These are phyloP conservation scores for Sanguinoderma infundibulare DNA, from an alignment of 1,284 basidiomycete genomes.

Conservation along the genomic window DNA sequence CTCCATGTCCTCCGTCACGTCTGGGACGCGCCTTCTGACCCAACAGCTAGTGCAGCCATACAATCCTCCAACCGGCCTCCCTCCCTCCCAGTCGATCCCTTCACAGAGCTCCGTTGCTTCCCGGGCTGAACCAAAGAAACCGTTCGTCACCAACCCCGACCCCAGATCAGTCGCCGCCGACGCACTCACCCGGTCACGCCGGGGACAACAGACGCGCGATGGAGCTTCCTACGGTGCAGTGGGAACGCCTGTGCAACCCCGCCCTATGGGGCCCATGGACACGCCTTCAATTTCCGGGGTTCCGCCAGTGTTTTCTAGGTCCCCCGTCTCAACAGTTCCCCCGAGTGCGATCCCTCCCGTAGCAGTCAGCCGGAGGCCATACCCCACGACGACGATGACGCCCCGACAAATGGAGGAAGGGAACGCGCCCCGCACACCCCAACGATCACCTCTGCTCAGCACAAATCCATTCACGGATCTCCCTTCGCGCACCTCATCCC, in stretches of 20 bases:
- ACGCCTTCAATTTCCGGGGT: background rate
- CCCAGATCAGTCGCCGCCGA: background rate
- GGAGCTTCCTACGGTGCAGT: conserved; percentile 25
- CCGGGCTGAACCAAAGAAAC: conserved; percentile 20
- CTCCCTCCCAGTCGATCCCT: conserved; percentile 11
- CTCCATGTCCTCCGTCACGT: conserved; percentile 26
- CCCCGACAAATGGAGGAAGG: background rate
- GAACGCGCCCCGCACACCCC: background rate
- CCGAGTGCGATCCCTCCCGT: background rate
- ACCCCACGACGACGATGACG: background rate
- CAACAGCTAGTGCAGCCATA: conserved; percentile 17
- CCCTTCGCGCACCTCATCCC: conserved; percentile 24
- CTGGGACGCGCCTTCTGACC: conserved; percentile 27
- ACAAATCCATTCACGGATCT: conserved; percentile 30
- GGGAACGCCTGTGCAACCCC: conserved; percentile 6
- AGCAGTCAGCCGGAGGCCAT: background rate
- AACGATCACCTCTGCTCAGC: conserved; percentile 19
- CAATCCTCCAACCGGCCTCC: conserved; percentile 4
- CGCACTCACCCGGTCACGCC: background rate
- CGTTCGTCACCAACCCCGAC: conserved; percentile 22
- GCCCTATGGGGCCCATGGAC: background rate
- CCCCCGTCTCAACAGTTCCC: background rate
- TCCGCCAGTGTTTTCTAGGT: background rate
- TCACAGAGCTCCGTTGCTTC: background rate
- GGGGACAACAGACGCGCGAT: background rate